Evolutionary conservation across 1,284 basidiomycete species (phyloP).

Genomic region (Leucoagaricus sp.): DNA sequence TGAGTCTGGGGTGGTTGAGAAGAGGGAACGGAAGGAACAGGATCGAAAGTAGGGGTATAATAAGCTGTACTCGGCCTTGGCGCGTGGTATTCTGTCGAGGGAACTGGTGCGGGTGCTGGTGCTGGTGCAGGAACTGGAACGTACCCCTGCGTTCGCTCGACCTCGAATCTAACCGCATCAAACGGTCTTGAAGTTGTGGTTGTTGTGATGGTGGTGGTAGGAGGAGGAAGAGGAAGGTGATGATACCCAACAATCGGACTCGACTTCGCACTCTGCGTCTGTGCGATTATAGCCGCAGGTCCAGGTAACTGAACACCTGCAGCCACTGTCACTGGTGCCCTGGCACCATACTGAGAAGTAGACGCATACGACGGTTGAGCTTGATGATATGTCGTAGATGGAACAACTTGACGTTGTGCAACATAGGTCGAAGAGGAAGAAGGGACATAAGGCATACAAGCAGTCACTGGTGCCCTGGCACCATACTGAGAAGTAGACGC

Average conservation of each 20-base stretch:
- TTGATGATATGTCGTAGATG: neutral
- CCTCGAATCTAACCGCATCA: conserved; percentile 13
- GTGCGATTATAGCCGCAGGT: neutral
- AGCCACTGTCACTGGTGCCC: no score
- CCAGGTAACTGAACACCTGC: no score
- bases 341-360: no score
- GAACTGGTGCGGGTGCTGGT: neutral
- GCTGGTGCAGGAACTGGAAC: conserved; percentile 3
- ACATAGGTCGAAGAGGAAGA: neutral
- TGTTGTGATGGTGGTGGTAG: neutral
- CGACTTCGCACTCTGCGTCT: conserved; percentile 10
- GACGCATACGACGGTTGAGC: no score
- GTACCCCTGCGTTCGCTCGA: conserved; percentile 10
- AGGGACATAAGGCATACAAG: conserved; percentile 7
- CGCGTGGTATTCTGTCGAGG: neutral
- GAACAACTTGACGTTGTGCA: neutral
- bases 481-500: no score
- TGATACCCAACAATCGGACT: conserved; percentile 4
- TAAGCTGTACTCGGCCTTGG: neutral
- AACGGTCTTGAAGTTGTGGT: conserved; percentile 6
- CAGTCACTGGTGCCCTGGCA: no score
- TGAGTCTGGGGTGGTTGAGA: no score
- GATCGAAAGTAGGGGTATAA: neutral
- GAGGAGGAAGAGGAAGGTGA: no score
- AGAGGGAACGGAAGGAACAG: neutral